A percentile compares a stretch with the other conserved stretches of the same genome.
Conservation (phyloP, 1,284 basidiomycete species). For the Fomitopsis palustris region DNA sequence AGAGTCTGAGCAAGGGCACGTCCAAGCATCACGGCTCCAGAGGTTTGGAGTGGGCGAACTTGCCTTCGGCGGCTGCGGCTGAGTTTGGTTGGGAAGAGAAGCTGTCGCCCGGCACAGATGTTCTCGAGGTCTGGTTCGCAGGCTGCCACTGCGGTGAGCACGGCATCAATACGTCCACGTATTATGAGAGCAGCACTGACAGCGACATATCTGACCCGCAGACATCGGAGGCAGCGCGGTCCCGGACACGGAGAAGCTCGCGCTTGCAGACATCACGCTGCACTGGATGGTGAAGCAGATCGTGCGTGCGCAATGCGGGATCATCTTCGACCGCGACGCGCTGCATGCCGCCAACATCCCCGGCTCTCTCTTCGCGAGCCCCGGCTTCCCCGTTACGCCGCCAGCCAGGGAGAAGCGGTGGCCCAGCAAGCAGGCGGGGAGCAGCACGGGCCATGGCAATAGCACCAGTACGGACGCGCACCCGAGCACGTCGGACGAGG, state of each 20-base stretch:
- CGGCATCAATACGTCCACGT: not conserved
- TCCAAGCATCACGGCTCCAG: not conserved
- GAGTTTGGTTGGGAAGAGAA: constrained; percentile 6
- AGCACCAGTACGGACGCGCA: not conserved
- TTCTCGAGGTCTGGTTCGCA: constrained; percentile 32
- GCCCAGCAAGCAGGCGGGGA: not conserved
- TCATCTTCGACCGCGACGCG: constrained; percentile 45
- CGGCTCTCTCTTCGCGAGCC: constrained; percentile 18
- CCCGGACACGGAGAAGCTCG: constrained; percentile 35
- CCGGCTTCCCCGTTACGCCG: constrained; percentile 12
- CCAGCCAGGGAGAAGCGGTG: not conserved
- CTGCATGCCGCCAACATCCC: constrained; percentile 35
- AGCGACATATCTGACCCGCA: constrained; percentile 21
- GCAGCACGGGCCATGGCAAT: not conserved
- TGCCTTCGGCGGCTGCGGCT: not conserved
- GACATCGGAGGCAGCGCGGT: constrained; percentile 70
- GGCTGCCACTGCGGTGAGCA: constrained; percentile 28
- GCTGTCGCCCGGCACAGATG: constrained; percentile 21
- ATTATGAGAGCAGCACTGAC: not conserved
- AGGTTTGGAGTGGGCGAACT: not conserved
- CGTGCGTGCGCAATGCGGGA: constrained; percentile 42
- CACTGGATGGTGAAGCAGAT: constrained; percentile 72
- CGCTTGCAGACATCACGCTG: constrained; percentile 58
- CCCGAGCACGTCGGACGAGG: not conserved
- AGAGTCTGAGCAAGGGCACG: constrained; percentile 2